Evolutionary conservation across 106 monocot species (phyloP).

Genomic region (Dioscorea alata): DNA sequence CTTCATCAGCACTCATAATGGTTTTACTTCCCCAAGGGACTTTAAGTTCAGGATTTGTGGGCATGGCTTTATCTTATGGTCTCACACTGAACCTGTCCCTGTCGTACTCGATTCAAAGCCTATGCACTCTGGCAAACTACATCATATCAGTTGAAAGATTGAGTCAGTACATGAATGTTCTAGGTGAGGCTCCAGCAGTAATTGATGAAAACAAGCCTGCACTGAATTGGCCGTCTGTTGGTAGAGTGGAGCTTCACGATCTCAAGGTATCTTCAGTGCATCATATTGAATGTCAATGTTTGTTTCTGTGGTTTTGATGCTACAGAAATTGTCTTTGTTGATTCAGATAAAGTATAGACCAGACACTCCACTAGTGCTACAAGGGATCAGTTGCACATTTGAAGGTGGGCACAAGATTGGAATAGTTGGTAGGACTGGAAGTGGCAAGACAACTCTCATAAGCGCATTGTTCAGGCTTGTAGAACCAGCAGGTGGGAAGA

Average conservation of each 20-base stretch:
- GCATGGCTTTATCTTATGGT: slow-evolving; percentile 95
- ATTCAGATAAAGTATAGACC: slow-evolving; percentile 73
- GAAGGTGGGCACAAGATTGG: slow-evolving; percentile 81
- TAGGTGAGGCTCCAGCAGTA: slow-evolving; percentile 77
- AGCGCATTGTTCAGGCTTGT: slow-evolving; percentile 79
- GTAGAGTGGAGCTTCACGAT: slow-evolving; percentile 68
- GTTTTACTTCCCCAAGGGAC: slow-evolving; percentile 78
- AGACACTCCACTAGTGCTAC: slow-evolving; percentile 60
- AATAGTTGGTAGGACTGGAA: slow-evolving; percentile 88
- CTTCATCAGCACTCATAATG: slow-evolving; percentile 87
- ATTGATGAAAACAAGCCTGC: slow-evolving; percentile 50
- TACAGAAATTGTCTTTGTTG: neutral
- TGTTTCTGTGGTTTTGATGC: neutral
- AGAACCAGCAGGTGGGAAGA: slow-evolving; percentile 65
- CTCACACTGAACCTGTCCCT: slow-evolving; percentile 80
- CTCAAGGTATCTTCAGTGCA: slow-evolving; percentile 40
- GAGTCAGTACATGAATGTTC: slow-evolving; percentile 76
- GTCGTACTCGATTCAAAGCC: slow-evolving; percentile 75
- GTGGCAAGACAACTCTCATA: slow-evolving; percentile 84
- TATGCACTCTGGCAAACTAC: slow-evolving; percentile 69
- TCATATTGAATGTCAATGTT: neutral
- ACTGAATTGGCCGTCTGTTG: slow-evolving; percentile 66
- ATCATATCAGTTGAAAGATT: slow-evolving; percentile 95
- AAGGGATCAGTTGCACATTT: slow-evolving; percentile 76
- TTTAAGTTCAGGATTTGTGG: slow-evolving; percentile 81